These are phyloP conservation scores for Cordyceps cateniannulata DNA, from an alignment of 2,329 filamentous ascomycete species.

Conservation along the genomic window DNA sequence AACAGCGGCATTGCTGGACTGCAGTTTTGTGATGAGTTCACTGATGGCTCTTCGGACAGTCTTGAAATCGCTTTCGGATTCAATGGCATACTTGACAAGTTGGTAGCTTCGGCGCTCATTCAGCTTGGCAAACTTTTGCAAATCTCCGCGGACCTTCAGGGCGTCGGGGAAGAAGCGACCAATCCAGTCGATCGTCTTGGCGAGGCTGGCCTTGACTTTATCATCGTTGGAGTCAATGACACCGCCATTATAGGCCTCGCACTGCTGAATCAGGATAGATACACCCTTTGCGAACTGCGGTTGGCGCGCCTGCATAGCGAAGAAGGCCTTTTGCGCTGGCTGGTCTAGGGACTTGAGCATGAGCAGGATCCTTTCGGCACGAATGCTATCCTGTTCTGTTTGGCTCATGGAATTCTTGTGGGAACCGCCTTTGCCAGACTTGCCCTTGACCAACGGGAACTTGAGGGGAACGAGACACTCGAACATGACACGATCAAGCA, in stretches of 20 bases:
- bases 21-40: conserved; percentile 77
- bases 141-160: conserved; percentile 62
- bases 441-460: conserved; percentile 64
- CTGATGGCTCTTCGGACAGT: conserved; percentile 86
- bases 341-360: conserved; percentile 72
- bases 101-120: conserved; percentile 89
- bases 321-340: conserved; percentile 79
- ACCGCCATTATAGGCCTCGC: conserved; percentile 84
- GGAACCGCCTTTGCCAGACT: conserved; percentile 54
- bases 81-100: conserved; percentile 78
- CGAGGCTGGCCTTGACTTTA: conserved; percentile 62
- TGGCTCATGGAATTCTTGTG: conserved; percentile 39
- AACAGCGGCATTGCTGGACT: conserved; percentile 55
- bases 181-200: conserved; percentile 66
- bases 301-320: conserved; percentile 75
- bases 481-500: conserved; percentile 78
- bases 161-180: conserved; percentile 71
- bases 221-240: conserved; percentile 68
- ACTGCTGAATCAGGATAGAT: conserved; percentile 71
- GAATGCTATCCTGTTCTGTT: conserved; percentile 65
- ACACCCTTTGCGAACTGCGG: conserved; percentile 67
- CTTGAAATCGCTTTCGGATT: conserved; percentile 82
- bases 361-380: conserved; percentile 77
- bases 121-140: conserved; percentile 84
- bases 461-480: conserved; percentile 85